phyloP scores from a whole-genome alignment of 257 asterid species.

The Solanum lignicaule region DNA sequence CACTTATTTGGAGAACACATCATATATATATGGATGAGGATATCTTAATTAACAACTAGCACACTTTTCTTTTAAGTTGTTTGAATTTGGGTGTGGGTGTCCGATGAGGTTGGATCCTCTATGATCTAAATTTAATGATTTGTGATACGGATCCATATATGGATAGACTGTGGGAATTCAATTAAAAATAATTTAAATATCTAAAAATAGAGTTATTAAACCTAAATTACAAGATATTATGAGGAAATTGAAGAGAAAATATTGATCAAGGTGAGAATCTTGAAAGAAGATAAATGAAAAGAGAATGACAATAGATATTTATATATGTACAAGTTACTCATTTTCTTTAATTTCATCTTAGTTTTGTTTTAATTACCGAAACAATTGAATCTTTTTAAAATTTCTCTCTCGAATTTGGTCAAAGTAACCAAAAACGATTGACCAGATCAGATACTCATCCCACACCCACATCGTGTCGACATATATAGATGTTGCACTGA shows the following conservation, averaged over 20 bases:
- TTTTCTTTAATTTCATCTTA: neutral
- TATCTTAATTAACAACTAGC: neutral
- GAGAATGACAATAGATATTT: neutral
- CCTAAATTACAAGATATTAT: neutral
- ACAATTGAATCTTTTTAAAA: neutral
- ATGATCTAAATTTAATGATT: neutral
- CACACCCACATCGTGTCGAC: neutral
- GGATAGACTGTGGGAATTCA: neutral
- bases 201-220: neutral
- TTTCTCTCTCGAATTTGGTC: neutral
- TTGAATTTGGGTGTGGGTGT: too few species aligned
- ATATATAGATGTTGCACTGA: too few species aligned
- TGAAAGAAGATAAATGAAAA: neutral
- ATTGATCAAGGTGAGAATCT: neutral
- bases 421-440: neutral
- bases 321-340: neutral
- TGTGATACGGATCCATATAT: neutral
- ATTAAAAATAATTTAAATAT: neutral
- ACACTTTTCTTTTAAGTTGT: too few species aligned
- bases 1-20: neutral
- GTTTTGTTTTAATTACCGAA: neutral
- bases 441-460: neutral
- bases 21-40: neutral
- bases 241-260: neutral
- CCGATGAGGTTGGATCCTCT: neutral